Base-by-base conservation (phyloP, 1,284 basidiomycete species). In the Vanrija sp. region DNA sequence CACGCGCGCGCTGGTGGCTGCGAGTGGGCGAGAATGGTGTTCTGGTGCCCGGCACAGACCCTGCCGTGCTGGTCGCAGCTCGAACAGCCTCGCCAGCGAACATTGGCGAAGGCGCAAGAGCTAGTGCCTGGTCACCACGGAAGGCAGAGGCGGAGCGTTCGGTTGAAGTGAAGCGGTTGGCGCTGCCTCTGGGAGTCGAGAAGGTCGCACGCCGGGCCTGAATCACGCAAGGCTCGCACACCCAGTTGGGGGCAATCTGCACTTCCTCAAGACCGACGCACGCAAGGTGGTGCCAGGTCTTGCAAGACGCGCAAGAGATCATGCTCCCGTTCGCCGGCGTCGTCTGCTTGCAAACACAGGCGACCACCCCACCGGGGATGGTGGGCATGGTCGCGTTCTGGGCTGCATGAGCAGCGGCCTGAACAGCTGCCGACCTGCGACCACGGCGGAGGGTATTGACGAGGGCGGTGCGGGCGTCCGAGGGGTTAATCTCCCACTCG, bases 81-180 rank as follows among this genome's bases (percentile, higher is more conserved):
- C 50, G 60, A 15, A 52, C 50, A 22, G 51, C 52, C 22, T 62
- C 51, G 38, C 52, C 57, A 7, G 57, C 58, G 53, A 72, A 72
- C 63, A 72, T 68, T 2, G 72, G 72, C 16, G 71, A 72, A 16
- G 72, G 72, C 2, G 71, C 71, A 3, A 74, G 60, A 4, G 72
- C 72, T 27, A 74, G 61, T n/a, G 64, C 61, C 47, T 63, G 41
- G 50, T 72, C 61, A 31, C 66, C 66, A 25, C 68, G 66, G 61
- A 71, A 69, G 2, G 69, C 71, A 4, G 65, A 62, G n/a, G 51
- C 50, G 6, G 67, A 67, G 12, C 68, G 58, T 41, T 67, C 66
- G 46, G 45, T 66, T 62, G 37, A 51, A 43, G 24, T 55, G 54
- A 20, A 45, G 14, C n/a, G 53, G 53, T 16, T 49, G 49, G 25